phyloP scores from a whole-genome alignment of 2,329 filamentous ascomycete species.

The Ceratocystis diversiconidia region DNA sequence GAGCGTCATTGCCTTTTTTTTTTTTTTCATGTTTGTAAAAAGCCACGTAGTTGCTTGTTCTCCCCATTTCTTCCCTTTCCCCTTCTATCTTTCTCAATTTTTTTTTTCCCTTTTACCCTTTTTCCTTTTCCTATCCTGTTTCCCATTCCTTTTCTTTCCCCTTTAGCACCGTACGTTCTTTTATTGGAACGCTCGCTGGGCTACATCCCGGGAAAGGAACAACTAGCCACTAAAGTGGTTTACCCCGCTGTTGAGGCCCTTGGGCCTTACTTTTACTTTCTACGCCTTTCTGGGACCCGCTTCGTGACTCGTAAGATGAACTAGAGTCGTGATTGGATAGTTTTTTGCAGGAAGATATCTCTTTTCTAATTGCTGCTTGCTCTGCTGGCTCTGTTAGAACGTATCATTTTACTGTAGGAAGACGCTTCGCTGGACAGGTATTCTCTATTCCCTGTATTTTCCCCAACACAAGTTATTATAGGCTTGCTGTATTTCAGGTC shows the following conservation, averaged over 20 bases:
- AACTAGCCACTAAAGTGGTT: slow-evolving; percentile 13
- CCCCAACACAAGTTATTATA: no score
- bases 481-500: no score
- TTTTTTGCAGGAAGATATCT: no score
- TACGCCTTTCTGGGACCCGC: slow-evolving; percentile 5
- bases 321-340: not conserved
- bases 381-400: no score
- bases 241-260: slow-evolving; percentile 14
- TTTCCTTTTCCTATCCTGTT: not conserved
- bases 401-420: no score
- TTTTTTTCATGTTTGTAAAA: no score
- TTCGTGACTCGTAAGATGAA: slow-evolving; percentile 10
- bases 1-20: not conserved
- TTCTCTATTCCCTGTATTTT: no score
- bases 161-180: not conserved
- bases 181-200: slow-evolving; percentile 3
- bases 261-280: not conserved
- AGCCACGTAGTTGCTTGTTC: not conserved
- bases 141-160: not conserved
- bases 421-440: no score
- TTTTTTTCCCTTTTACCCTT: not conserved
- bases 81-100: not conserved
- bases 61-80: not conserved
- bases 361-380: no score
- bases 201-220: slow-evolving; percentile 9